Percentiles rank a stretch among this genome's conserved stretches.
These are phyloP conservation scores for Citrullus amarus DNA, from an alignment of 306 rosid species.

Conservation along the genomic window DNA sequence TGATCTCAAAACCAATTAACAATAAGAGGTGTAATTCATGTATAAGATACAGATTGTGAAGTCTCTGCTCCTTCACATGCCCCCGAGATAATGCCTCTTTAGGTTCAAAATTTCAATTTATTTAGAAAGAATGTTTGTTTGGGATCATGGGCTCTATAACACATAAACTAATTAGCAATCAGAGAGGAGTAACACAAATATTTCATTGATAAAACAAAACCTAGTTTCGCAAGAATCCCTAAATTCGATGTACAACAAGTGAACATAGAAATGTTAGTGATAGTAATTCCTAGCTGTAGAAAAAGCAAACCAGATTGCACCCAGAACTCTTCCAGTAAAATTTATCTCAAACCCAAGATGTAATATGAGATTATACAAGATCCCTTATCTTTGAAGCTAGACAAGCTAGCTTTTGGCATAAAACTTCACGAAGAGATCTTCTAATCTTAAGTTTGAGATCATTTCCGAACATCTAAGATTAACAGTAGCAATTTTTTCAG, in stretches of 20 bases:
- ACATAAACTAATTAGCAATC: no score
- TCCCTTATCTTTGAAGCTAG: background rate
- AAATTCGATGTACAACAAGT: background rate
- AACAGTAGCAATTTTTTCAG: background rate
- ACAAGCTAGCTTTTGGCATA: background rate
- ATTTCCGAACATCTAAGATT: background rate
- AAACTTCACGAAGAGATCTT: background rate
- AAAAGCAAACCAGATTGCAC: background rate
- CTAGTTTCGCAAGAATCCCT: background rate
- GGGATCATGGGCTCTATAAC: no score
- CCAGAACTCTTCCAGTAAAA: background rate
- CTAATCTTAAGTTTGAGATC: background rate
- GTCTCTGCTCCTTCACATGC: no score
- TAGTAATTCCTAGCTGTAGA: background rate
- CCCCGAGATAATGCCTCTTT: no score
- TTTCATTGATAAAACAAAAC: background rate
- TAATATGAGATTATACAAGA: background rate
- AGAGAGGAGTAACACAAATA: no score
- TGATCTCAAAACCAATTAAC: no score
- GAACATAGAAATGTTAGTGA: background rate
- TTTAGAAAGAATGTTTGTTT: no score
- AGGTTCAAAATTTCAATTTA: no score
- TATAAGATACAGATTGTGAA: no score
- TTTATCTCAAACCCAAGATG: background rate
- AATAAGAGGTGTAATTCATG: no score